Base-by-base conservation (phyloP, 805 yeast species). In the Saccharomycopsis synnaedendra region DNA sequence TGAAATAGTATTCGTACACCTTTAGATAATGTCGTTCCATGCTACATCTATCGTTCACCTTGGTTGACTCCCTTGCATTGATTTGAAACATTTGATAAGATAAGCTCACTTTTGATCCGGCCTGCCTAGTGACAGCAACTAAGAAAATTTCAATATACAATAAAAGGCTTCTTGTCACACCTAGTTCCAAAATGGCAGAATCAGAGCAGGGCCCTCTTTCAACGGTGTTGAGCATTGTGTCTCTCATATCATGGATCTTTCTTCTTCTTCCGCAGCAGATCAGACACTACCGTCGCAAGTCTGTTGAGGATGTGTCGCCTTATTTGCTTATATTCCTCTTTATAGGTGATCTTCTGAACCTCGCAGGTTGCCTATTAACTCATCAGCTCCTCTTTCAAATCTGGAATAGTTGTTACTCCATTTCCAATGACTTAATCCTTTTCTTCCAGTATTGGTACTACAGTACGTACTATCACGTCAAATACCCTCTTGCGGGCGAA, bases 321-420 rank as follows among this genome's bases (percentile, higher is more conserved):
- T 54, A 52, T 27, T 62, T 64, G 45, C 51, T 66, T 11, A 32
- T 59, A 4, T 56, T 64, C 9, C 63, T 68, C 65, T 56, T 62
- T 39, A 41, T 61, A 6, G 69, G 68, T 11, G 70, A 66, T 43
- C 45, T 61, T 19, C 39, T 43, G 5, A 72, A 77, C 41, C 62
- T 81, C 32, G 42, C 73, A 0, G 97, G 96, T 0, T 86, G 95
- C 52, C 50, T 85, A 0, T 60, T 87, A 42, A 87, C 96, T 0
- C 60, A 75, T 5, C 96, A 89, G 52, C 67, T 87, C 42, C 78
- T 82, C n/a, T 89, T 88, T 63, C 97, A 88, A 60, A 73, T 78
- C 7, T 65, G 79, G 28, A 66, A 88, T 11, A 85, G 94, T 0
- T 50, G 74, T 2, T 89, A 89, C 63, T 88, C 85, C 60, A 67